Conservation (phyloP, 1,139 yeast species). For the Pichia terricola region DNA sequence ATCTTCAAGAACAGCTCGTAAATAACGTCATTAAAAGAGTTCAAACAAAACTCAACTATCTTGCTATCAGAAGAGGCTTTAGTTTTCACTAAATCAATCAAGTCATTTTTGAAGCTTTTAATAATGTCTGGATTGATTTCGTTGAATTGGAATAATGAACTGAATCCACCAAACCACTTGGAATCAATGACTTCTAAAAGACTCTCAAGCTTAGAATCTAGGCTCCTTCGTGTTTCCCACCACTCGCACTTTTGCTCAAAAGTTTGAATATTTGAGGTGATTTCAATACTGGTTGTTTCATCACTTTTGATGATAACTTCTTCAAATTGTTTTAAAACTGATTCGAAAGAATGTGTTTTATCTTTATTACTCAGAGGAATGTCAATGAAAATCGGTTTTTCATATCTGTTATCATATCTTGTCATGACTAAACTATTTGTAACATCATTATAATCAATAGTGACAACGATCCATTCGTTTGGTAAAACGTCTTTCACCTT, state of each 20-base stretch:
- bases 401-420: slow-evolving; percentile 1
- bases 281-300: slow-evolving; percentile 43
- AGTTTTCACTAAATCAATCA: no score
- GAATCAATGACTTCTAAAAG: slow-evolving; percentile 53
- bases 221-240: slow-evolving; percentile 64
- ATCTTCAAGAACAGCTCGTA: slow-evolving; percentile 45
- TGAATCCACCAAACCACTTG: slow-evolving; percentile 78
- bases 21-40: slow-evolving; percentile 13
- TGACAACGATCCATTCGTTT: slow-evolving; percentile 46
- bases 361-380: slow-evolving; percentile 50
- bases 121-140: not conserved
- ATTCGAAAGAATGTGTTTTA: slow-evolving; percentile 34
- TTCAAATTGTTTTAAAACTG: slow-evolving; percentile 36
- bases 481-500: slow-evolving; percentile 27
- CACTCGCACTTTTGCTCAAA: slow-evolving; percentile 58
- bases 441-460: slow-evolving; percentile 52
- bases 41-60: slow-evolving; percentile 10
- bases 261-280: slow-evolving; percentile 43
- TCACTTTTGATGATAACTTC: slow-evolving; percentile 53
- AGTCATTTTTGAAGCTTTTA: not conserved
- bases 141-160: slow-evolving; percentile 39
- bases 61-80: no score
- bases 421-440: slow-evolving; percentile 47
- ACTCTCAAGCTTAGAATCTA: slow-evolving; percentile 48
- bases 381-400: slow-evolving; percentile 32